Evolutionary conservation across 371 early-diverging fungal species (phyloP).

Genomic region (Batkoa obscura): DNA sequence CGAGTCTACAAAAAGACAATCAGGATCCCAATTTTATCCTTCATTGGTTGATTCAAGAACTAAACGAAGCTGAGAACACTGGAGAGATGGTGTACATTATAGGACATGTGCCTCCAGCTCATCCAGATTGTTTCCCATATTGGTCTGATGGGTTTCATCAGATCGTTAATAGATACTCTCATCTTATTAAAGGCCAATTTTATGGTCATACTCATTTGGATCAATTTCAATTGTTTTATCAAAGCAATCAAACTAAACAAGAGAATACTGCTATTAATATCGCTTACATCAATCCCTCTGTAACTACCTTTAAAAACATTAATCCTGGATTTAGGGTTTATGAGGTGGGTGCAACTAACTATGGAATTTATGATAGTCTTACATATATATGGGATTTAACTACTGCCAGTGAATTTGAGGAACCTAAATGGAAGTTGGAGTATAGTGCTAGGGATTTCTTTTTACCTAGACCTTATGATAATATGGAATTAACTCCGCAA

Average conservation of each 20-base stretch:
- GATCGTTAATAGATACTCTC: slow-evolving; percentile 7
- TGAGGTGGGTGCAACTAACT: slow-evolving; percentile 1
- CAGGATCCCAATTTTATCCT: slow-evolving; percentile 8
- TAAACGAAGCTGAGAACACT: slow-evolving; percentile 3
- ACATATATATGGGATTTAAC: not conserved
- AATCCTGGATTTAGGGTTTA: slow-evolving; percentile 11
- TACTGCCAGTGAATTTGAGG: too few relatives aligned
- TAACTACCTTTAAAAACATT: slow-evolving; percentile 8
- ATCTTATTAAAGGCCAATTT: slow-evolving; percentile 8
- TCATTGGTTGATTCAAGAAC: slow-evolving; percentile 7
- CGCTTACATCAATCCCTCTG: slow-evolving; percentile 7
- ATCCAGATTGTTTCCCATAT: slow-evolving; percentile 6
- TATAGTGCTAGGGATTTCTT: not conserved
- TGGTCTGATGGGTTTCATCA: slow-evolving; percentile 4
- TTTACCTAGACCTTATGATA: not conserved
- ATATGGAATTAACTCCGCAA: not conserved
- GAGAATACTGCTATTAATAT: slow-evolving; percentile 2
- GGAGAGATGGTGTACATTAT: slow-evolving; percentile 9
- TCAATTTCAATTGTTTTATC: slow-evolving; percentile 8
- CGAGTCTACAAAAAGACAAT: not conserved
- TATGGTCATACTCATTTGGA: slow-evolving; percentile 11
- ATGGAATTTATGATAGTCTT: not conserved
- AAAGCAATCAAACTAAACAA: not conserved
- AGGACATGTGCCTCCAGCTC: slow-evolving; percentile 5
- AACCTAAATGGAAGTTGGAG: not conserved